Evolutionary conservation across 352 stramenopile species (phyloP).

Genomic region (Phytophthora cactorum): DNA sequence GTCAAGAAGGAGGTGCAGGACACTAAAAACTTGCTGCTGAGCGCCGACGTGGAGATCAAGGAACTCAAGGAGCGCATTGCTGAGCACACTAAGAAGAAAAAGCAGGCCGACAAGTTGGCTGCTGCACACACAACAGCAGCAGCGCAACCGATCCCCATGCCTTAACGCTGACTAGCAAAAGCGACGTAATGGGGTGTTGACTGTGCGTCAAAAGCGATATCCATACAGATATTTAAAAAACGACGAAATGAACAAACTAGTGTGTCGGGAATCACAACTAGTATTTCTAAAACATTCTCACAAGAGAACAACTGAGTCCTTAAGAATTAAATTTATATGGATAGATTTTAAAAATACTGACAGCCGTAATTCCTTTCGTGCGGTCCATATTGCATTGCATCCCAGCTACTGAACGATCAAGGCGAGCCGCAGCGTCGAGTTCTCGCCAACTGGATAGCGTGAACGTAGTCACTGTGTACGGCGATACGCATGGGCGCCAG

Average conservation of each 20-base stretch:
- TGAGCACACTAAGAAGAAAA: constrained; percentile 83
- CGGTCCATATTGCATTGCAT: too few relatives aligned
- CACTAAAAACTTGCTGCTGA: constrained; percentile 72
- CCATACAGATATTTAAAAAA: constrained; percentile 17
- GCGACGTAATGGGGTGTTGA: not conserved
- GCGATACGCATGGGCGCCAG: too few relatives aligned
- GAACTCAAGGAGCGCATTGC: constrained; percentile 78
- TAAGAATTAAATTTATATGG: too few relatives aligned
- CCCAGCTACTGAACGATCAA: too few relatives aligned
- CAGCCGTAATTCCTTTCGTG: too few relatives aligned
- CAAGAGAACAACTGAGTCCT: too few relatives aligned
- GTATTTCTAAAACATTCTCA: too few relatives aligned
- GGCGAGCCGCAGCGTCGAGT: too few relatives aligned
- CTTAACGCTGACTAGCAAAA: constrained; percentile 1
- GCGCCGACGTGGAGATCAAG: constrained; percentile 74
- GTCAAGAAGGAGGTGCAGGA: constrained; percentile 76
- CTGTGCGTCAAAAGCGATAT: not conserved
- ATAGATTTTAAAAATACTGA: too few relatives aligned
- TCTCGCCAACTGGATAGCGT: too few relatives aligned
- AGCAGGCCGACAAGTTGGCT: constrained; percentile 60
- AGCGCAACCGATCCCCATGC: constrained; percentile 1
- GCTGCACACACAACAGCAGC: constrained; percentile 19
- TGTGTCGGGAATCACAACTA: too few relatives aligned
- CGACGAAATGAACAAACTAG: not conserved
- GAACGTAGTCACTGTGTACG: too few relatives aligned